Conservation (phyloP, 1,284 basidiomycete genomes). For the Ganoderma leucocontextum region DNA sequence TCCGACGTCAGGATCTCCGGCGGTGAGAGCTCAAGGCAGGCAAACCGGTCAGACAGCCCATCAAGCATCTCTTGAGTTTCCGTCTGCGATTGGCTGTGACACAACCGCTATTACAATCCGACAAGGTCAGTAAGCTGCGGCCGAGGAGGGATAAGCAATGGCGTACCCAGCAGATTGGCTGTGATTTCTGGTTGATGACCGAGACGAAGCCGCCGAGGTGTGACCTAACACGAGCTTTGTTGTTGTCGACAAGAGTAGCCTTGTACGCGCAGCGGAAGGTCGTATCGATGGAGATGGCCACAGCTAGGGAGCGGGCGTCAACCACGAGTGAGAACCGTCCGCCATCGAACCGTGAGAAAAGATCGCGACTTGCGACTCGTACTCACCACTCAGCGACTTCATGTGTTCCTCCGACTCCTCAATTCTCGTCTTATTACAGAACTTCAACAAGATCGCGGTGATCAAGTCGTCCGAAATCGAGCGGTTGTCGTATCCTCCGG, state of each 20-base stretch:
- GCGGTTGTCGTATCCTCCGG: background rate
- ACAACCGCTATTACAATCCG: background rate
- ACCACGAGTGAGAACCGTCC: background rate
- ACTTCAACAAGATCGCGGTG: background rate
- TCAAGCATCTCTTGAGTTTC: background rate
- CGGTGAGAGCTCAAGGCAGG: background rate
- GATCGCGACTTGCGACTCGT: background rate
- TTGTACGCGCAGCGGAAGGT: constrained; percentile 4
- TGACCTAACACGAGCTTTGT: background rate
- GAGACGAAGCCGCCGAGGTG: background rate
- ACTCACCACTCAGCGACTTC: background rate
- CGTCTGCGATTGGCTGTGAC: background rate
- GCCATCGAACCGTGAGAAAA: background rate
- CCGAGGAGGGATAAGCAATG: background rate
- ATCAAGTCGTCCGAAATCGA: background rate
- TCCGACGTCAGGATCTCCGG: background rate
- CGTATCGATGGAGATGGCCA: constrained; percentile 2
- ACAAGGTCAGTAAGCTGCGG: background rate
- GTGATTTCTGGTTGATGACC: background rate
- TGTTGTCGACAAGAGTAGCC: background rate
- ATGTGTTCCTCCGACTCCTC: background rate
- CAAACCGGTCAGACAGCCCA: background rate
- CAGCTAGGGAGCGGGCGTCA: background rate
- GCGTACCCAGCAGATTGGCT: background rate
- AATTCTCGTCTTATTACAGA: background rate